Evolutionary conservation across 768 basidiomycete genomes (phyloP), one percentile per base, ranked within the genome.

Genomic region (Collybia nuda): DNA sequence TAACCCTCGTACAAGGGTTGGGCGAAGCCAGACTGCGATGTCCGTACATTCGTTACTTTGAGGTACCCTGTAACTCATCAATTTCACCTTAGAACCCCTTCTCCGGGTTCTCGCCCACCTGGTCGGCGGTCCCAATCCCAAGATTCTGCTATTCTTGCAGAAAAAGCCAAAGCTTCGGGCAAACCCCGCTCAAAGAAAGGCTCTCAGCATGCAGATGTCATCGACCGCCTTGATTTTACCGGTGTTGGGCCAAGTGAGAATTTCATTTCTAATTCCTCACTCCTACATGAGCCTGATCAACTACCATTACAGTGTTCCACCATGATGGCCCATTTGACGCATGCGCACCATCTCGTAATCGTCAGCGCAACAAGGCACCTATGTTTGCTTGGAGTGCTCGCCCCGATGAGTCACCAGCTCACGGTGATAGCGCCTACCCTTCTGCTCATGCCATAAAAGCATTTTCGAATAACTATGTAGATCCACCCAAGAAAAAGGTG

Each of bases 281-380:
- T 60, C 42, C 29, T 28, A 52, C 48, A 47, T 57, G 47, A 48
- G 44, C 58, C 60, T 57, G 48, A 58, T 65, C 44, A 48, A 37
- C 52, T 40, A 37, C 53, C 38, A 32, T 38, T 21, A 23, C 56
- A 93, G 91, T 90, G 83, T 90, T 93, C 70, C 91, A 94, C 62
- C 91, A 94, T 61, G 92, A 93, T 61, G 91, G 91, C 24, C 92
- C 91, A 11, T 94, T 93, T 65, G 91, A 94, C 63, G 92, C 91
- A 23, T 93, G 90, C 63, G 91, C 91, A 2, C 91, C 91, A 1
- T 93, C 91, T 41, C 87, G 92, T 61, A 94, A 94, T 71, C 81
- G 82, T 40, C 82, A 89, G 58, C 84, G 79, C 57, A 81, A 77
- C 62, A 85, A 83, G 62, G 91, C 92, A 8, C 91, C 91, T 41